These are phyloP conservation scores for Fusarium phyllophilum DNA, from an alignment of 2,329 filamentous ascomycete genomes.

Conservation along the genomic window DNA sequence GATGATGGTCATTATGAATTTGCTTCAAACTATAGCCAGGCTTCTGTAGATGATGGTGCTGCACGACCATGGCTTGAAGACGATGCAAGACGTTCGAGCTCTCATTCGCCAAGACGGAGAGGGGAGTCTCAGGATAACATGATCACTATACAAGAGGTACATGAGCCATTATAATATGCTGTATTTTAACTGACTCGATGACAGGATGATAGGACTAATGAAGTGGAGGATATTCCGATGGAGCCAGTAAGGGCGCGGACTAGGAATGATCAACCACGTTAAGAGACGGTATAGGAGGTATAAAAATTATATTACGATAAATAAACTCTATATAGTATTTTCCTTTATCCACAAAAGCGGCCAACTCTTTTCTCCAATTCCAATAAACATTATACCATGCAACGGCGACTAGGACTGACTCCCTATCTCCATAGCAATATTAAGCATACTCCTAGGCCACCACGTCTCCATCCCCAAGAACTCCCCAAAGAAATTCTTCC, in stretches of 20 bases:
- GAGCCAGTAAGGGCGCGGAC: background rate
- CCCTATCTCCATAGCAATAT: constrained; percentile 14
- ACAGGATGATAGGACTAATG: background rate
- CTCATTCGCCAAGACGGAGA: background rate
- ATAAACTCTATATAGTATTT: background rate
- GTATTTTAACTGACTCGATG: background rate
- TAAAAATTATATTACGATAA: background rate
- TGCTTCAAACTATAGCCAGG: background rate
- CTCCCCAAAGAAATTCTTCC: constrained; percentile 16
- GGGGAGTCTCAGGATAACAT: background rate
- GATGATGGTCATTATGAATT: constrained; percentile 9
- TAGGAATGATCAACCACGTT: background rate
- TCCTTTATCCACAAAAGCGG: no score
- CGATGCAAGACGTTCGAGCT: background rate
- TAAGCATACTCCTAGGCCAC: constrained; percentile 52
- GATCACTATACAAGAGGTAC: background rate
- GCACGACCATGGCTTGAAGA: background rate
- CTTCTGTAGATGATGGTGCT: background rate
- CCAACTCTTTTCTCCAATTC: no score
- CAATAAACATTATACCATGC: no score
- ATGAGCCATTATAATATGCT: fast-evolving
- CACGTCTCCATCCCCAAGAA: constrained; percentile 24
- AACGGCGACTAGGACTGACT: no score
- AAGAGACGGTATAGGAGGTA: fast-evolving
- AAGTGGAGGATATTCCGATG: background rate